A percentile compares a stretch with the other conserved stretches of the same genome.
Conservation (phyloP, 2,329 filamentous ascomycete species). For the Furcasterigmium furcatum region DNA sequence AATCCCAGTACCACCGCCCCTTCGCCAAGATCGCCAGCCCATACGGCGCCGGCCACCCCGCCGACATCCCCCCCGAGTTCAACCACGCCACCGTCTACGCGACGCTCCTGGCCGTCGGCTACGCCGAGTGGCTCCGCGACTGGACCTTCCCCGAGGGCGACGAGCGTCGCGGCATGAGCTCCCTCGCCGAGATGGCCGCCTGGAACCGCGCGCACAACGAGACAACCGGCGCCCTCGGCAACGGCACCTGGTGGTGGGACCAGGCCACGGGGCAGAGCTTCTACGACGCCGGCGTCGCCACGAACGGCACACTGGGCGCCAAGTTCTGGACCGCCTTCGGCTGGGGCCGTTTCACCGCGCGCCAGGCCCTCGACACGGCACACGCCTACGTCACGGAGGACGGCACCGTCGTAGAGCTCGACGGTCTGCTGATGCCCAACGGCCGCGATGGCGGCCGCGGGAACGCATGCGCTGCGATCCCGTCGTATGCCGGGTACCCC, state of each 20-base stretch:
- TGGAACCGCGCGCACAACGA: conserved; percentile 15
- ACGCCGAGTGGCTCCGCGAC: conserved; percentile 13
- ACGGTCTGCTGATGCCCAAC: conserved; percentile 7
- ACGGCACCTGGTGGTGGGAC: conserved; percentile 15
- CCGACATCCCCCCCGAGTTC: conserved; percentile 4
- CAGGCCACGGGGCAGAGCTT: conserved; percentile 10
- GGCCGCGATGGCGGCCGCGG: conserved; percentile 5
- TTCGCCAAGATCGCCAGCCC: conserved; percentile 8
- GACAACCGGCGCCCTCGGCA: conserved; percentile 11
- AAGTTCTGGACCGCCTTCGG: conserved; percentile 9
- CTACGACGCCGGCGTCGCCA: conserved; percentile 7
- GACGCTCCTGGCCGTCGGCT: conserved; percentile 14
- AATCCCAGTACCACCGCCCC: background rate
- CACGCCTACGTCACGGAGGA: conserved; percentile 3
- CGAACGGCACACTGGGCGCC: conserved; percentile 6
- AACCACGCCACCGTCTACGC: conserved; percentile 10
- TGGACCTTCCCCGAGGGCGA: conserved; percentile 12
- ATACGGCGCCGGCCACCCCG: conserved; percentile 11
- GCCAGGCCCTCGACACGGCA: conserved; percentile 7
- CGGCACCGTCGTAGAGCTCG: conserved; percentile 4
- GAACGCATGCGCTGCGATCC: conserved; percentile 5
- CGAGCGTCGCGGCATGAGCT: conserved; percentile 10
- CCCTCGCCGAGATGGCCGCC: conserved; percentile 10
- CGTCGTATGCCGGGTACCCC: no score
- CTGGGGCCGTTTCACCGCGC: conserved; percentile 6